Conservation (phyloP, 2,329 filamentous ascomycete genomes). For the Nakataea oryzae region DNA sequence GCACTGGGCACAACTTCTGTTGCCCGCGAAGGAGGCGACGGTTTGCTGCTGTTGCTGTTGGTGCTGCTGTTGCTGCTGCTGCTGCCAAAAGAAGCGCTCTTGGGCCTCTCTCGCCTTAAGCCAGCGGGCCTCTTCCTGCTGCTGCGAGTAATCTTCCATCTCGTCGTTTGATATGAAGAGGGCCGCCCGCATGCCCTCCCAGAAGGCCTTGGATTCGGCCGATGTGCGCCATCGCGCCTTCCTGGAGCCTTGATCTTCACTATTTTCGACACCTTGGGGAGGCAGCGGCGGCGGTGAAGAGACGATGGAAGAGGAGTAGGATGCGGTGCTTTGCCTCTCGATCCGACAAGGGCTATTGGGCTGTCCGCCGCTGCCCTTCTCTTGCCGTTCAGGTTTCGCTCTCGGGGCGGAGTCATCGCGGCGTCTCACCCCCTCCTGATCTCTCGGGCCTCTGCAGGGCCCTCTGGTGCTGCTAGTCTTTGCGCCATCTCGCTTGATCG, state of each 20-base stretch:
- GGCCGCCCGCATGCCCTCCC: not conserved
- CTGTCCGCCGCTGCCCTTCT: too few species aligned
- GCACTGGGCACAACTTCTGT: not conserved
- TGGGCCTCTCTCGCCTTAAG: not conserved
- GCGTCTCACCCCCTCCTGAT: not conserved
- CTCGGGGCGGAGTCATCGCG: too few species aligned
- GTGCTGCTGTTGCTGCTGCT: not conserved
- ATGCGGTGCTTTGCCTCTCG: not conserved
- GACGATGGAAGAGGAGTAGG: not conserved
- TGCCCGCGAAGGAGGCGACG: not conserved
- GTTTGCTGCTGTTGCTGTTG: not conserved
- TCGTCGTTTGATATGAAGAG: not conserved
- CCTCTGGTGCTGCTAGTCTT: not conserved
- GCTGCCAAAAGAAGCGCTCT: not conserved
- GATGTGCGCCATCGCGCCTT: not conserved
- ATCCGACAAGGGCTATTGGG: too few species aligned
- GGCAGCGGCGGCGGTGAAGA: not conserved
- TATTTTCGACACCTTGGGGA: too few species aligned
- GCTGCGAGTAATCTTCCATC: not conserved
- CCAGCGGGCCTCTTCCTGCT: not conserved
- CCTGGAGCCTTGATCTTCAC: too few species aligned
- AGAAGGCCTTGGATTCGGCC: slow-evolving; percentile 1
- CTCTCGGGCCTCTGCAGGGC: not conserved
- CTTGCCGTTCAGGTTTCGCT: too few species aligned
- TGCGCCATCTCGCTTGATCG: too few species aligned